phyloP scores from a whole-genome alignment of 148 eudicot genomes.

The Oxyria digyna region DNA sequence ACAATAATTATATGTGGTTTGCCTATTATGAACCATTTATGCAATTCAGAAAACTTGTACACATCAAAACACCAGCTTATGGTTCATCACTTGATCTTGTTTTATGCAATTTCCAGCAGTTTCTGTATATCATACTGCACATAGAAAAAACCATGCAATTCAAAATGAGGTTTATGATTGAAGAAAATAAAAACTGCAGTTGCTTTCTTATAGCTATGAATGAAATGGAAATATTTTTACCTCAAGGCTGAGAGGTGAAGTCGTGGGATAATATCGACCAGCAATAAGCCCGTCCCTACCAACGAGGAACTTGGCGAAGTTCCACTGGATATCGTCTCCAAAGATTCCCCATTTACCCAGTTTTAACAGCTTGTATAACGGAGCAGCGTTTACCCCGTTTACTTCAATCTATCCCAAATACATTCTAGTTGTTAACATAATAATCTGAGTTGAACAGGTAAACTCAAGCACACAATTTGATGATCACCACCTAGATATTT shows the following conservation, averaged over 20 bases:
- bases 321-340: slow-evolving; percentile 67
- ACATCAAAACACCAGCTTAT: background rate
- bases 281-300: slow-evolving; percentile 41
- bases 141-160: background rate
- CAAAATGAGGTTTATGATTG: background rate
- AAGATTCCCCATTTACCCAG: slow-evolving; percentile 54
- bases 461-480: background rate
- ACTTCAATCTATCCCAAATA: slow-evolving; percentile 36
- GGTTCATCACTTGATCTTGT: background rate
- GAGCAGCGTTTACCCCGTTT: slow-evolving; percentile 51
- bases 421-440: background rate
- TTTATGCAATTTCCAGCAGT: slow-evolving; percentile 27
- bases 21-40: too few relatives aligned
- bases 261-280: slow-evolving; percentile 64
- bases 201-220: background rate
- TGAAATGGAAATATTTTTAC: slow-evolving; percentile 16
- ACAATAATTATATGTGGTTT: too few relatives aligned
- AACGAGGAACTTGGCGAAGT: slow-evolving; percentile 66
- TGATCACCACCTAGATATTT: background rate
- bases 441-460: background rate
- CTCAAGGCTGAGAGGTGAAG: slow-evolving; percentile 59
- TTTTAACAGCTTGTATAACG: slow-evolving; percentile 50
- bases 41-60: background rate
- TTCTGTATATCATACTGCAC: slow-evolving; percentile 62
- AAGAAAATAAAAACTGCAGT: background rate